Evolutionary conservation across 2,329 filamentous ascomycete species (phyloP), one percentile per base, ranked within the genome.

Genomic region (Diaporthe aspalathi): DNA sequence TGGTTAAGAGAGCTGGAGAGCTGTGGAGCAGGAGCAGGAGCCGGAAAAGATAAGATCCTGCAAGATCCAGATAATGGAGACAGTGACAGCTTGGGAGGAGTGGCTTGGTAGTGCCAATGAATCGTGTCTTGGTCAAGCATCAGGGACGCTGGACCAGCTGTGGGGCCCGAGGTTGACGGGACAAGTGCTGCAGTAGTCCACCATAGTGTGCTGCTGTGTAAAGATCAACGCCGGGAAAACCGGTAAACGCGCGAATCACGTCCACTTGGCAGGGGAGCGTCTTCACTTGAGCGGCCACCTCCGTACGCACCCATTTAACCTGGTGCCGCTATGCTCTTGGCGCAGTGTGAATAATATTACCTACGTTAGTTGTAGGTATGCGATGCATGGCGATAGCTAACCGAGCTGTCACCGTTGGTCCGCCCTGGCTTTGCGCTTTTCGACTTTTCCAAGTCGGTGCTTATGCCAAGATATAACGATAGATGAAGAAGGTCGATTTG

Each of bases 171-270:
- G 54, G 54, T 60, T 60, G 54, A 60, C 53, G 20, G 22, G 35
- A 12, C 35, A 24, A n/a, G 35, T 12, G 20, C 24, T 57, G 54
- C n/a, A 57, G 54, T 57, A 35, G n/a, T 40, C 11, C 27, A 43
- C n/a, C 54, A 60, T n/a, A n/a, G n/a, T n/a, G n/a, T n/a, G 54
- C 32, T 35, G 32, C 32, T 35, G 32, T 57, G 24, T n/a, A 24
- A 57, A 60, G 54, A 27, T 35, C 17, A 24, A 35, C 35, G 50
- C 32, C n/a, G 54, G 54, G 12, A 60, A 12, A 12, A 38, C 54
- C 27, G 9, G 35, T 20, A 60, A 60, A 60, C 35, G 54, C 54
- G 32, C 54, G 54, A 60, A 60, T 43, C 54, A 60, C 54, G 54
- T 32, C 54, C 4, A 57, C 35, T 57, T 57, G 54, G 54, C 54